Evolutionary conservation across 495 filamentous ascomycete species (phyloP), one percentile per base, ranked within the genome.

Genomic region (Annulohypoxylon maeteangense): DNA sequence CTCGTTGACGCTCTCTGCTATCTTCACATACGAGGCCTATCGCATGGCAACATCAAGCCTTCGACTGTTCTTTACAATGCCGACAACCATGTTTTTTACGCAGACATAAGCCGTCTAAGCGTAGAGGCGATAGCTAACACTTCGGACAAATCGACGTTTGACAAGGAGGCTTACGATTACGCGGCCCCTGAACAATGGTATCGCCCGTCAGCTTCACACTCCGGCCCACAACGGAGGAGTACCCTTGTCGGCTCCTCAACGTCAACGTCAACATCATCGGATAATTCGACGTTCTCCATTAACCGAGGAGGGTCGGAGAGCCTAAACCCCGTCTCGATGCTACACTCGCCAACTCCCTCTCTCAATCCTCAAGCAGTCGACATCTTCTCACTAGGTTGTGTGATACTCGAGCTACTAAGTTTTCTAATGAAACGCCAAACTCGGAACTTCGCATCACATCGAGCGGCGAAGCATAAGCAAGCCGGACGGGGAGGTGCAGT

Each of bases 81-180:
- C 54, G 82, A 90, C 36, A 91, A 92, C 72, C 82, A 86, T 38
- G 89, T 97, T 58, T 91, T 89, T 73, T 88, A 95, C 40, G 85
- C 89, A 32, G 93, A 96, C 72, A 91, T 78, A 81, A 89, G 78
- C 81, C 87, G 29, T 75, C 89, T 81, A 78, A 85, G 81, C 67
- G 74, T 78, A 47, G 84, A 86, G 51, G 82, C 81, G 48, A 78
- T 81, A 70, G 67, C 73, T 10, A 79, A 57, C 65, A 65, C 66
- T 23, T 83, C 66, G 70, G 85, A 69, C 76, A 83, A 58, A 75
- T 81, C 50, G 0, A 72, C 76, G 78, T 87, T 79, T 60, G 92
- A 94, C 67, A 89, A 90, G 34, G 95, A 98, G 75, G 85, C 86
- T 34, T 97, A 97, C 80, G 91, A 96, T 68, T 95, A 97, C 72